Evolutionary conservation across 805 yeast species (phyloP).

Genomic region (Kluyveromyces dobzhanskii): DNA sequence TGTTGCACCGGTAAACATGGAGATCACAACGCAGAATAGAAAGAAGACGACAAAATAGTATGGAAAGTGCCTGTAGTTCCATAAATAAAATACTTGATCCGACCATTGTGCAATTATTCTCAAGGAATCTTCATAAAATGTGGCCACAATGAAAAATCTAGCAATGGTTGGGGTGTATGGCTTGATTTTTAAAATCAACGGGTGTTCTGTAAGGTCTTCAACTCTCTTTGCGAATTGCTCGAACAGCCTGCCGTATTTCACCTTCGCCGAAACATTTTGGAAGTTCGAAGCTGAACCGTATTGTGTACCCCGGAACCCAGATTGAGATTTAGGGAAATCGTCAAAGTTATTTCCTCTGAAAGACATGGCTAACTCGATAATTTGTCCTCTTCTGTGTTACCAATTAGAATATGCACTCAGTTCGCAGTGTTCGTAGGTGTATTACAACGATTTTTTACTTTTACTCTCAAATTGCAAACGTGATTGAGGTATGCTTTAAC

Average conservation of each 20-base stretch:
- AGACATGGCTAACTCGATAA: slow-evolving; percentile 11
- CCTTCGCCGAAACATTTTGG: neutral
- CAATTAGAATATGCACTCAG: too few species aligned
- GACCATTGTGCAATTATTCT: slow-evolving; percentile 84
- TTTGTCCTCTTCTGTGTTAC: neutral
- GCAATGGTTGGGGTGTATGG: slow-evolving; percentile 85
- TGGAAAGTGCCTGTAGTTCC: slow-evolving; percentile 73
- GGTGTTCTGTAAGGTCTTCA: slow-evolving; percentile 47
- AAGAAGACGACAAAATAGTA: slow-evolving; percentile 69
- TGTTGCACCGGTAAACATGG: slow-evolving; percentile 69
- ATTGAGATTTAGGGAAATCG: slow-evolving; percentile 13
- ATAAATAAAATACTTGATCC: slow-evolving; percentile 79
- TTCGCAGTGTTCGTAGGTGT: too few species aligned
- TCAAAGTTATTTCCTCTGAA: slow-evolving; percentile 18
- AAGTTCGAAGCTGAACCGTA: slow-evolving; percentile 3
- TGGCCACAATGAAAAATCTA: slow-evolving; percentile 83
- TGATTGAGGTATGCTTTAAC: too few species aligned
- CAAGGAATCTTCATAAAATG: slow-evolving; percentile 82
- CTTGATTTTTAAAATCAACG: slow-evolving; percentile 38
- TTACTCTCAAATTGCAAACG: too few species aligned
- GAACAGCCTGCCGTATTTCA: slow-evolving; percentile 20
- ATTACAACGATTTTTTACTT: too few species aligned
- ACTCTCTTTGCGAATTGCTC: slow-evolving; percentile 45
- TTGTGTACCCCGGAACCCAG: slow-evolving; percentile 10
- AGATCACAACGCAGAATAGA: slow-evolving; percentile 49